These are phyloP conservation scores for Mycena vitilis DNA, from an alignment of 768 basidiomycete species.

Conservation along the genomic window DNA sequence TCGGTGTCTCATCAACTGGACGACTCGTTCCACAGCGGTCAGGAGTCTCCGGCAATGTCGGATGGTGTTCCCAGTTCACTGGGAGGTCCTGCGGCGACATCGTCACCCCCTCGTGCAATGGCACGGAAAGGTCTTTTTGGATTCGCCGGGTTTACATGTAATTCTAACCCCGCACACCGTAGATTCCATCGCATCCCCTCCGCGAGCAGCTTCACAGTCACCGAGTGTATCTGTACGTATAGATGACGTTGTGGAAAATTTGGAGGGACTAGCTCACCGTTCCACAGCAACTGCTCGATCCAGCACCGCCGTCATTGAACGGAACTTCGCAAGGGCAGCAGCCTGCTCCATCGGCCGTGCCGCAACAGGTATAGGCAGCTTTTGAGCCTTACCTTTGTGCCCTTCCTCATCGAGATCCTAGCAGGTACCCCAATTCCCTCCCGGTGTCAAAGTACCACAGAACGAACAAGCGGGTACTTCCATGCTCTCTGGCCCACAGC, in stretches of 20 bases:
- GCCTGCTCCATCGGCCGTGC: constrained; percentile 53
- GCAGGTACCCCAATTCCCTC: constrained; percentile 66
- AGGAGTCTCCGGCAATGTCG: constrained; percentile 80
- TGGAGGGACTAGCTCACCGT: constrained; percentile 19
- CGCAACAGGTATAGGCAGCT: constrained; percentile 53
- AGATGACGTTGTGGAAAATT: constrained; percentile 5
- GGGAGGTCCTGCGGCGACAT: constrained; percentile 62
- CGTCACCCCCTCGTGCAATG: constrained; percentile 66
- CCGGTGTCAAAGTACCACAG: constrained; percentile 71
- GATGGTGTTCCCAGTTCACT: constrained; percentile 64
- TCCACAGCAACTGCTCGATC: constrained; percentile 51
- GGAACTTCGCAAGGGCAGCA: constrained; percentile 46
- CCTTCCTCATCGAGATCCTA: not conserved
- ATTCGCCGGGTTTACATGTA: constrained; percentile 37
- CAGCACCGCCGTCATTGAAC: constrained; percentile 46
- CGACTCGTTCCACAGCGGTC: constrained; percentile 77
- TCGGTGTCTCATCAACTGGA: constrained; percentile 73
- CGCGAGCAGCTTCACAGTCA: constrained; percentile 54
- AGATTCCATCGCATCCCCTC: constrained; percentile 61
- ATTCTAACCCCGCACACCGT: constrained; percentile 38
- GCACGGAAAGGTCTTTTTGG: constrained; percentile 60
- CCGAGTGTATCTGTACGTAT: constrained; percentile 56
- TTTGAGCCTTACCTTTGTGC: constrained; percentile 44
- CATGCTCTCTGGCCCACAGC: constrained; percentile 41
- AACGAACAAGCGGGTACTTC: constrained; percentile 53